A percentile compares a stretch with the other conserved stretches of the same genome.
These are phyloP conservation scores for Borealophlyctis nickersoniae DNA, from an alignment of 192 early-diverging fungal species.

Conservation along the genomic window DNA sequence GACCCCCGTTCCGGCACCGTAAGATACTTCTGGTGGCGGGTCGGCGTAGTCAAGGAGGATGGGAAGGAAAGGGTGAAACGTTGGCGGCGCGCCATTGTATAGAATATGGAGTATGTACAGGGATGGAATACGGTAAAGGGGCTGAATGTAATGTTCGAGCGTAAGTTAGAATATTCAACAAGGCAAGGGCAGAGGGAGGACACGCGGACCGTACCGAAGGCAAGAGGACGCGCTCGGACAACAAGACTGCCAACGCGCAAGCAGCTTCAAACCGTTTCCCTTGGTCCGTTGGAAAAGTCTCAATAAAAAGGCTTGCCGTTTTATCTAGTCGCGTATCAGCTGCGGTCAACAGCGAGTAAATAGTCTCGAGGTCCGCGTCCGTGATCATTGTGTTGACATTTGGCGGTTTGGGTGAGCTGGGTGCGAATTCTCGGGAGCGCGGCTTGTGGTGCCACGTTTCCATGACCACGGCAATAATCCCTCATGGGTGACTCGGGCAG, in stretches of 20 bases:
- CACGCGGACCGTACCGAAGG: no score
- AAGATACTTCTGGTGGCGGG: not conserved
- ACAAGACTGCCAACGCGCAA: slow-evolving; percentile 13
- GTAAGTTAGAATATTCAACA: no score
- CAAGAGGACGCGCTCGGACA: slow-evolving; percentile 8
- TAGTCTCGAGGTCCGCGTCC: not conserved
- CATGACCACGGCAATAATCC: no score
- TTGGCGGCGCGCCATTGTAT: not conserved
- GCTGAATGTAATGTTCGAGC: no score
- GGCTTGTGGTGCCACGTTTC: no score
- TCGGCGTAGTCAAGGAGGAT: slow-evolving; percentile 13
- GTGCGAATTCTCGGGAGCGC: no score
- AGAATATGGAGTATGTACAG: slow-evolving; percentile 19
- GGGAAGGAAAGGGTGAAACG: slow-evolving; percentile 17
- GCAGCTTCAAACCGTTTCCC: slow-evolving; percentile 15
- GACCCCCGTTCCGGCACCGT: not conserved
- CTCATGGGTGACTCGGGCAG: no score
- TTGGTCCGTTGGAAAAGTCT: not conserved
- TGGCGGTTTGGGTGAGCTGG: no score
- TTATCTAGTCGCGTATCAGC: not conserved
- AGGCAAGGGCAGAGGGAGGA: no score
- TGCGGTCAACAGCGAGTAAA: not conserved
- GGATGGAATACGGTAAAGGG: slow-evolving; percentile 11
- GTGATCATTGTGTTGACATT: no score
- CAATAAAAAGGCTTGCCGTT: not conserved